Evolutionary conservation across 331 rosid species (phyloP), one percentile per base, ranked within the genome.

Genomic region (Malus hybrid): DNA sequence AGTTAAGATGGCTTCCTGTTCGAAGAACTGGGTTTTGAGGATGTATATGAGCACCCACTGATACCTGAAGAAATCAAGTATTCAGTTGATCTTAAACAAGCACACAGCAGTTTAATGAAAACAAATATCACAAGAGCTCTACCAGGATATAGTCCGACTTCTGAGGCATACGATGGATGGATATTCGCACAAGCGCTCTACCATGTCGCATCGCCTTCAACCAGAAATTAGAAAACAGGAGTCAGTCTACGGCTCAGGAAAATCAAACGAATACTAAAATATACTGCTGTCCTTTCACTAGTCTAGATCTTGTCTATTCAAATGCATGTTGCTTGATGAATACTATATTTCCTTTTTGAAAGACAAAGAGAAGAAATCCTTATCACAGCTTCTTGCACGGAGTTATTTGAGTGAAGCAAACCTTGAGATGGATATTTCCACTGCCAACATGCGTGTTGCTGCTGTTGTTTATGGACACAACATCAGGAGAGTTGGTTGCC

Each of bases 91-190:
- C 65, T 69, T 76, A 65, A 57, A 76, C 44, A 29, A 63, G 78
- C 68, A 42, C 73, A 64, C 60, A 62, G 42, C 55, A 32, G 24
- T 11, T 15, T 71, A 78, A 61, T 36, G 76, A 76, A 69, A 10
- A 78, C 14, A 70, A 31, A 44, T 42, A 29, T 73, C 46, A 83
- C 63, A 56, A 79, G 48, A 42, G 48, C 48, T 78, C 73, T 86
- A 93, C 98, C 87, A 94, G 94, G 80, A 87, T 62, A 48, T 90
- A 92, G 83, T 94, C 97, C 27, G 97, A 90, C 79, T 90, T 94
- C 80, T 82, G 86, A 6, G 79, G 92, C 71, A 80, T 85, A 57
- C 80, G 80, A 72, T 85, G 80, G 57, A 92, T 82, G 80, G 95
- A 81, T 73, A 92, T 48, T 78, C 88, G 92, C 81, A 94, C 80